Conservation (phyloP, 257 asterid genomes). For the Solanum bulbocastanum region DNA sequence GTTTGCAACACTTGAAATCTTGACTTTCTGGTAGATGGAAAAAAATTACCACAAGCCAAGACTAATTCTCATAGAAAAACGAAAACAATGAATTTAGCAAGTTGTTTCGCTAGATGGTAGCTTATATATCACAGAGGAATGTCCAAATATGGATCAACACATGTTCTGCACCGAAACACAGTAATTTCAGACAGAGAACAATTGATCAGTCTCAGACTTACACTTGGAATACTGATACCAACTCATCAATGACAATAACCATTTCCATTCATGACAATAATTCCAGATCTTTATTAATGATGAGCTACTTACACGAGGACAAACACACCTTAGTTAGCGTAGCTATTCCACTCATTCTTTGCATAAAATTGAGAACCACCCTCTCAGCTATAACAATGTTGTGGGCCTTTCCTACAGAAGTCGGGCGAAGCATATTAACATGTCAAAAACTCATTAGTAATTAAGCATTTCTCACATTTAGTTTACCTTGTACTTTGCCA, state of each 20-base stretch:
- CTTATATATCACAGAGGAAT: background rate
- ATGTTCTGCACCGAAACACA: background rate
- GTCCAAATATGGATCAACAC: background rate
- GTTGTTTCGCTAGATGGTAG: background rate
- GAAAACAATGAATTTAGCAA: background rate
- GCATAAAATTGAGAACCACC: slow-evolving; percentile 97
- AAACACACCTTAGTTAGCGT: slow-evolving; percentile 76
- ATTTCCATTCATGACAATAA: background rate
- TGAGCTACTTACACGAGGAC: background rate
- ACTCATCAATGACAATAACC: background rate
- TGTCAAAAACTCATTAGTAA: background rate
- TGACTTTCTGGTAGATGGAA: background rate
- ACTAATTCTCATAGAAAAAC: background rate
- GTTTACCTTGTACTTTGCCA: slow-evolving; percentile 79
- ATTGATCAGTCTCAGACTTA: background rate
- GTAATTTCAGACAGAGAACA: background rate
- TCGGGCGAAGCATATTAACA: background rate
- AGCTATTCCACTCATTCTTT: slow-evolving; percentile 99
- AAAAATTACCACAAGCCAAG: background rate
- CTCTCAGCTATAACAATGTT: slow-evolving; percentile 88
- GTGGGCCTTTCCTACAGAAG: slow-evolving; percentile 72
- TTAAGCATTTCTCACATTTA: background rate
- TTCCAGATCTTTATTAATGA: background rate
- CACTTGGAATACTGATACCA: background rate
- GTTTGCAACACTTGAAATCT: background rate